Percentiles rank a stretch among this genome's conserved stretches.
Evolutionary conservation across 352 stramenopile genomes (phyloP).

Genomic region (Globisporangium spinosum): DNA sequence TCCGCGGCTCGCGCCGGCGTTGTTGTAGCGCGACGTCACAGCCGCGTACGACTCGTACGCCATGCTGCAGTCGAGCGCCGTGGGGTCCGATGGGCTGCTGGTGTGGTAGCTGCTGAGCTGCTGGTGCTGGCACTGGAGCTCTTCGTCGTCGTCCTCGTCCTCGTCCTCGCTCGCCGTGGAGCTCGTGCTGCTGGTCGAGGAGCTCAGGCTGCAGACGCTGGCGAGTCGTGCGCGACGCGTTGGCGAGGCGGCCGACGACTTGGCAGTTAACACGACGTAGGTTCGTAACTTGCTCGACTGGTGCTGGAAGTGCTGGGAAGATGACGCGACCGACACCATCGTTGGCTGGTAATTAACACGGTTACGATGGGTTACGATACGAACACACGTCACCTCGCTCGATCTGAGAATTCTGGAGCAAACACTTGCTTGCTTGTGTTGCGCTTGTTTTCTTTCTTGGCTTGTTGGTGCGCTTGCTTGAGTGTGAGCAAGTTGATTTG

Average conservation of each 20-base stretch:
- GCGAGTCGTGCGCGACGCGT: conserved; percentile 22
- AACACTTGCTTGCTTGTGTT: neutral
- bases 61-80: conserved; percentile 37
- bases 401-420: neutral
- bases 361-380: conserved; percentile 4
- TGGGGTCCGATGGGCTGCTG: neutral
- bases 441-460: neutral
- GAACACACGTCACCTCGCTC: neutral
- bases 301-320: neutral
- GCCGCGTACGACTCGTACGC: conserved; percentile 77
- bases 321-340: neutral
- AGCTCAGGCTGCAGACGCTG: conserved; percentile 30
- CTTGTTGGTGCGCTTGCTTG: neutral
- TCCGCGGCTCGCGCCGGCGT: neutral
- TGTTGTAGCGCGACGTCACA: conserved; percentile 45
- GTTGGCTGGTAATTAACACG: neutral
- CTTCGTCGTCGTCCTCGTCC: conserved; percentile 19
- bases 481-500: neutral
- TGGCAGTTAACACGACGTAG: conserved; percentile 22
- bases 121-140: conserved; percentile 5
- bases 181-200: conserved; percentile 25
- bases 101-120: neutral
- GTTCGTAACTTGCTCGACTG: conserved; percentile 14
- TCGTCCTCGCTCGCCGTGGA: conserved; percentile 39
- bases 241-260: conserved; percentile 8